These are phyloP conservation scores for Hyphodiscus hymeniophilus DNA, from an alignment of 495 filamentous ascomycete genomes.

Conservation along the genomic window DNA sequence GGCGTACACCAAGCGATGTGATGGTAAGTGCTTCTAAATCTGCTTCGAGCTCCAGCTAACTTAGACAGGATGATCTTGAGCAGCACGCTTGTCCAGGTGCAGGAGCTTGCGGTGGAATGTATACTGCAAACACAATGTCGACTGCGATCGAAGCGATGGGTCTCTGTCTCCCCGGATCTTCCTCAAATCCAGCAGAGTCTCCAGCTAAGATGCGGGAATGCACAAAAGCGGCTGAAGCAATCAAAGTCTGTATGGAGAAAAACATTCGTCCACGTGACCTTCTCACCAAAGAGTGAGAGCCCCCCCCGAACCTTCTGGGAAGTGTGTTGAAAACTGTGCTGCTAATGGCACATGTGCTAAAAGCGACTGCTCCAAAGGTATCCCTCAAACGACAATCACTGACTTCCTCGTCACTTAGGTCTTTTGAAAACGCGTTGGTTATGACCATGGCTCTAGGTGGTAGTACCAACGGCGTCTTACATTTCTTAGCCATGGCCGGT, in stretches of 20 bases:
- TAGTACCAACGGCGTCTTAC: conserved; percentile 86
- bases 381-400: too few species aligned
- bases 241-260: conserved; percentile 77
- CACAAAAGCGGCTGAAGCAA: conserved; percentile 75
- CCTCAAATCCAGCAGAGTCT: conserved; percentile 77
- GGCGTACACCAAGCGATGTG: conserved; percentile 61
- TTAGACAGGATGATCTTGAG: conserved; percentile 59
- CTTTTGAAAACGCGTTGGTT: conserved; percentile 89
- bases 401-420: too few species aligned
- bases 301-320: too few species aligned
- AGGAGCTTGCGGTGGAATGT: conserved; percentile 78
- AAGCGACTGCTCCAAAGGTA: too few species aligned
- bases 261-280: conserved; percentile 81
- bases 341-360: too few species aligned
- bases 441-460: conserved; percentile 91
- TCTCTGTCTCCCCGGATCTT: conserved; percentile 80
- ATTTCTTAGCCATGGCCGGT: conserved; percentile 91
- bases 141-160: conserved; percentile 96
- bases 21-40: conserved; percentile 33
- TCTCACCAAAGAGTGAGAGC: conserved; percentile 68
- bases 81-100: conserved; percentile 69
- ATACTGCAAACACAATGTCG: conserved; percentile 96
- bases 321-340: too few species aligned
- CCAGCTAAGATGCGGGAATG: conserved; percentile 92
- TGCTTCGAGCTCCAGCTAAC: too few species aligned